Evolutionary conservation across 177 flowering plant species (phyloP).

Genomic region (Vitis hybrid): DNA sequence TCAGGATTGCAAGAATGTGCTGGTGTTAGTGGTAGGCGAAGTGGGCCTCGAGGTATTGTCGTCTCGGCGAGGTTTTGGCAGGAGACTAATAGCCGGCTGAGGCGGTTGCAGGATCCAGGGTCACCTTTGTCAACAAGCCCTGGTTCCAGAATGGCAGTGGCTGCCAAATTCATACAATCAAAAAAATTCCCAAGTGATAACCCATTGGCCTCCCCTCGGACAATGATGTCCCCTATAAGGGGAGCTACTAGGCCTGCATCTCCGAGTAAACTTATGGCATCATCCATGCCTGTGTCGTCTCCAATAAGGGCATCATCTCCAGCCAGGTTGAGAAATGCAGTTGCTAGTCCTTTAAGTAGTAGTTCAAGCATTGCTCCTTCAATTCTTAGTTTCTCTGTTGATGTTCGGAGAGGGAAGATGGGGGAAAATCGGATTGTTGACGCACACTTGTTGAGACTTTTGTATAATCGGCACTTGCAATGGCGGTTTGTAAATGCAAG

Average conservation of each 20-base stretch:
- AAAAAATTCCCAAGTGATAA: conserved; percentile 50
- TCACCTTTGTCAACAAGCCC: conserved; percentile 56
- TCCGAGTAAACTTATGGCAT: conserved; percentile 49
- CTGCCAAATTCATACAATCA: conserved; percentile 41
- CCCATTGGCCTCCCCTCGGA: conserved; percentile 44
- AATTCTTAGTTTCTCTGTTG: conserved; percentile 58
- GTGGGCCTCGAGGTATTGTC: conserved; percentile 49
- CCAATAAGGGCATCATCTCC: conserved; percentile 49
- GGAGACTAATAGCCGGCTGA: conserved; percentile 69
- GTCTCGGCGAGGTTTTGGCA: conserved; percentile 80
- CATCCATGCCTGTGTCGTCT: conserved; percentile 33
- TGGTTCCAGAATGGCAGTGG: conserved; percentile 34
- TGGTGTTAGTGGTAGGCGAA: conserved; percentile 22
- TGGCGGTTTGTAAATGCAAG: conserved; percentile 72
- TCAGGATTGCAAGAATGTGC: conserved; percentile 53
- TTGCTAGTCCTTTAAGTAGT: conserved; percentile 22
- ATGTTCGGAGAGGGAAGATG: conserved; percentile 55
- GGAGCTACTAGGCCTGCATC: conserved; percentile 54
- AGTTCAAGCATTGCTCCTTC: conserved; percentile 44
- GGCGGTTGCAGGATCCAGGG: conserved; percentile 73
- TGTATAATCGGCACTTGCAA: conserved; percentile 57
- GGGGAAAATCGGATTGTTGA: conserved; percentile 56
- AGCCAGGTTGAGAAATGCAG: conserved; percentile 36
- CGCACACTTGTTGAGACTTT: conserved; percentile 64
- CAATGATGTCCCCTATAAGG: conserved; percentile 52